Evolutionary conservation across 2,329 filamentous ascomycete species (phyloP), one percentile per base, ranked within the genome.

Genomic region (Hypocrella siamensis): DNA sequence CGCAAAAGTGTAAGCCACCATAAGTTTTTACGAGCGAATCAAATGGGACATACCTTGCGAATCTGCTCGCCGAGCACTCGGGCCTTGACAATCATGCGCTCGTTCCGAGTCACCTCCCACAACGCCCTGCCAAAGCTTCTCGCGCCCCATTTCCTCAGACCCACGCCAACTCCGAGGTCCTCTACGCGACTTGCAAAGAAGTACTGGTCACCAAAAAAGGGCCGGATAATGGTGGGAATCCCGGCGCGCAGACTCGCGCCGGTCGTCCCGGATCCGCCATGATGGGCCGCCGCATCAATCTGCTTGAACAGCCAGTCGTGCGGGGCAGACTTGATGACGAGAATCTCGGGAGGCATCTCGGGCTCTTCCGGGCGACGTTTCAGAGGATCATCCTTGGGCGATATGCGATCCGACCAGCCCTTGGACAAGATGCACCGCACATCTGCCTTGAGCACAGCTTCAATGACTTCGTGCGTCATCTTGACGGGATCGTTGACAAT

Each of bases 151-250:
- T 83, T 90, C 61, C 80, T 85, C 44, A 98, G 65, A 47, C 78
- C 83, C 15, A 93, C 76, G 0, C 90, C 90, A 3, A 96, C 90
- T 1, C 90, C 88, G 5, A 98, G 64, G 46, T 96, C 88, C 52
- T 96, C 85, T 2, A 96, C 80, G 4, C 90, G 70, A 19, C 67
- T 72, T 6, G 85, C 90, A 45, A 93, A 96, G 63, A 98, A 98
- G 64, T 80, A 94, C 50, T 98, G 90, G 46, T 98, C 90, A 5
- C 90, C 90, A 48, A 98, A 98, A 61, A 96, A 98, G 0, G 90
- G 90, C 38, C 88, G 82, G 48, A 96, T 80, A 40, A 98, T 86
- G 1, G 90, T 96, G 0, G 90, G 90, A 5, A 93, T 73, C 3
- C 90, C 90, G 1, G 86, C 86, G 32, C 90, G 70, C 30, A 98